These are phyloP conservation scores for Salvia splendens DNA, from an alignment of 257 asterid genomes.

Conservation along the genomic window DNA sequence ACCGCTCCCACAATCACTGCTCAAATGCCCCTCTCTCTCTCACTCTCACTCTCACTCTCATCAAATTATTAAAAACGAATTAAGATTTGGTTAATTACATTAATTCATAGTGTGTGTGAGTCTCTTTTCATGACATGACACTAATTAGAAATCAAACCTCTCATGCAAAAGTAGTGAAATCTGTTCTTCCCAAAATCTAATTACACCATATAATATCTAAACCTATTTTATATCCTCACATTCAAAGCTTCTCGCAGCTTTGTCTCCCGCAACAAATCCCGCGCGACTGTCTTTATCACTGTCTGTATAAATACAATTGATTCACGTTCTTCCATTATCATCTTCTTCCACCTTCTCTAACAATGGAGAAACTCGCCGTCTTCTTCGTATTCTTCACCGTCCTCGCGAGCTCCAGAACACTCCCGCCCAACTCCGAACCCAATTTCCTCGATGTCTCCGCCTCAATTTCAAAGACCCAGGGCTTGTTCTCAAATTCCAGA, in stretches of 20 bases:
- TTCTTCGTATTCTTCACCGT: constrained; percentile 38
- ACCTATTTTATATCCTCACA: constrained; percentile 27
- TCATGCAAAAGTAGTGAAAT: constrained; percentile 25
- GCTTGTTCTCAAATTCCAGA: constrained; percentile 43
- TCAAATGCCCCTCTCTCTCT: constrained; percentile 15
- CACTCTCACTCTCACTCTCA: constrained; percentile 14
- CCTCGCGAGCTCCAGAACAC: constrained; percentile 48
- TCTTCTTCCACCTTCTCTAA: constrained; percentile 1
- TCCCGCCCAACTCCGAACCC: constrained; percentile 35
- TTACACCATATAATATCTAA: constrained; percentile 26
- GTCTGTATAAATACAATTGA: constrained; percentile 30
- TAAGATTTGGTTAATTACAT: constrained; percentile 12
- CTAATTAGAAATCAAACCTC: constrained; percentile 24
- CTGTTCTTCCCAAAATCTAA: constrained; percentile 19
- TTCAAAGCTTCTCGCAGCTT: constrained; percentile 44
- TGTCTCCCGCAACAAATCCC: constrained; percentile 34
- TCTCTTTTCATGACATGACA: constrained; percentile 39
- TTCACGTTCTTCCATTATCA: constrained; percentile 8
- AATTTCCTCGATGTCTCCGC: constrained; percentile 53
- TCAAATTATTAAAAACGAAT: neutral
- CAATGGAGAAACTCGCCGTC: constrained; percentile 40
- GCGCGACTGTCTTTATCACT: constrained; percentile 37
- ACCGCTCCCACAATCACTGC: constrained; percentile 32
- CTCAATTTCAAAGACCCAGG: constrained; percentile 46
- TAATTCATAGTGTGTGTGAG: constrained; percentile 6